These are phyloP conservation scores for Zygosaccharomyces lentus DNA, from an alignment of 805 yeast species.

Conservation along the genomic window DNA sequence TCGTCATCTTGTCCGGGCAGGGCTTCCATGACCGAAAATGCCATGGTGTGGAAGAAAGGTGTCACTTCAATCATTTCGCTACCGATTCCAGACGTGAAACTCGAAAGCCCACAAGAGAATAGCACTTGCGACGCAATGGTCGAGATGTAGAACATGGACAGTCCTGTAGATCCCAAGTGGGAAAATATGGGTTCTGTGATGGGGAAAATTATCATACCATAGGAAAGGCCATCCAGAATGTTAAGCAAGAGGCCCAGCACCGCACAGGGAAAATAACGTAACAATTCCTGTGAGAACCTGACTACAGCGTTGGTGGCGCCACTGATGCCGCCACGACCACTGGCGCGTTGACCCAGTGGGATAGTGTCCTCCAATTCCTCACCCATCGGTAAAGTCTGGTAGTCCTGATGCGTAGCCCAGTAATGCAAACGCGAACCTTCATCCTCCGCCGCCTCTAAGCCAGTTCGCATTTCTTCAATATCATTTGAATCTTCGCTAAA, in stretches of 20 bases:
- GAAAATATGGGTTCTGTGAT: constrained; percentile 75
- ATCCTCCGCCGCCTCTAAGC: background rate
- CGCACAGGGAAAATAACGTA: constrained; percentile 62
- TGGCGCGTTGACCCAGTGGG: background rate
- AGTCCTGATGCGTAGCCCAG: constrained; percentile 1
- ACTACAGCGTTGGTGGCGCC: background rate
- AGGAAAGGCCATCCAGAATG: constrained; percentile 87
- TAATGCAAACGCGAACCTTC: constrained; percentile 1
- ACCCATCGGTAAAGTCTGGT: constrained; percentile 1
- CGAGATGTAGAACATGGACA: constrained; percentile 91
- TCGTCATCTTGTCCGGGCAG: constrained; percentile 47
- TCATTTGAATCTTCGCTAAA: constrained; percentile 19
- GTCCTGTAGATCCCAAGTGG: constrained; percentile 77
- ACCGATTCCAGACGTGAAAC: constrained; percentile 87
- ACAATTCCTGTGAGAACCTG: constrained; percentile 6
- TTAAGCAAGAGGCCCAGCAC: constrained; percentile 79
- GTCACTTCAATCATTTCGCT: constrained; percentile 99
- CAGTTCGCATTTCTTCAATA: constrained; percentile 2
- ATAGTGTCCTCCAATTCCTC: background rate
- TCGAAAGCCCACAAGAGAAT: constrained; percentile 85
- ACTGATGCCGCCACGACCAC: background rate
- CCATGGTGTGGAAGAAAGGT: constrained; percentile 96
- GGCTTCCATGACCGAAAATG: constrained; percentile 53
- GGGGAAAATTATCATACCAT: constrained; percentile 98
- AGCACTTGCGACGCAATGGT: constrained; percentile 87